A percentile compares a stretch with the other conserved stretches of the same genome.
Conservation (phyloP, 2,329 filamentous ascomycete genomes). For the Fusarium pseudograminearum region DNA sequence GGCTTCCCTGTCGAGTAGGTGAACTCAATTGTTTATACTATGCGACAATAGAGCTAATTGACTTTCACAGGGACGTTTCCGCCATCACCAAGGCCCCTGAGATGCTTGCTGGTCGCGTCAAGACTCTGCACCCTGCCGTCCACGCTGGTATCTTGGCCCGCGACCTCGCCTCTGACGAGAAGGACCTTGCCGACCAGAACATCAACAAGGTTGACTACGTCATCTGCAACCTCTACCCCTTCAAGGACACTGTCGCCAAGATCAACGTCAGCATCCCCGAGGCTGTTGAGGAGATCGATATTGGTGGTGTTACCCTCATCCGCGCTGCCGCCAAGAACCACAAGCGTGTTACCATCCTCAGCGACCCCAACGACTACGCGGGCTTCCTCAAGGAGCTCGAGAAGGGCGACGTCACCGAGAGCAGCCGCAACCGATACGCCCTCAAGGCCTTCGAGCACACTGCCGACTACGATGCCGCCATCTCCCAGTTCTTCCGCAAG, state of each 20-base stretch:
- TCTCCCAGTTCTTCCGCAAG: conserved; percentile 97
- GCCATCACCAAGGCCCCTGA: conserved; percentile 97
- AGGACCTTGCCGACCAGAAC: conserved; percentile 94
- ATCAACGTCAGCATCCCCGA: conserved; percentile 96
- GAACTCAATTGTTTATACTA: neutral
- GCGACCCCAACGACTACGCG: conserved; percentile 92
- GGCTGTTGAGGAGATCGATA: conserved; percentile 98
- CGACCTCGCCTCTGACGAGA: conserved; percentile 94
- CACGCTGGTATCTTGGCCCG: conserved; percentile 92
- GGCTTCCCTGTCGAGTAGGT: conserved; percentile 93
- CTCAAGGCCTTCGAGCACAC: conserved; percentile 99
- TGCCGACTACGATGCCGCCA: conserved; percentile 94
- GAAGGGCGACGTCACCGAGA: conserved; percentile 85
- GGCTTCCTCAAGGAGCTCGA: conserved; percentile 93
- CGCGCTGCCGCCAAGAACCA: conserved; percentile 99
- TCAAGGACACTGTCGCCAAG: conserved; percentile 98
- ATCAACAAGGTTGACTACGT: conserved; percentile 96
- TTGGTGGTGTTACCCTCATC: conserved; percentile 95
- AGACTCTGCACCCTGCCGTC: conserved; percentile 96
- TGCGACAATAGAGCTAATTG: conserved; percentile 19
- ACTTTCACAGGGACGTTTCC: conserved; percentile 81
- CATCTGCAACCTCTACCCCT: conserved; percentile 98
- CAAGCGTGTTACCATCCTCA: conserved; percentile 92
- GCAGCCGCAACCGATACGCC: conserved; percentile 88
- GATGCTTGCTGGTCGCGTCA: conserved; percentile 87